Evolutionary conservation across 495 filamentous ascomycete genomes (phyloP).

Genomic region (Aspergillus egyptiacus): DNA sequence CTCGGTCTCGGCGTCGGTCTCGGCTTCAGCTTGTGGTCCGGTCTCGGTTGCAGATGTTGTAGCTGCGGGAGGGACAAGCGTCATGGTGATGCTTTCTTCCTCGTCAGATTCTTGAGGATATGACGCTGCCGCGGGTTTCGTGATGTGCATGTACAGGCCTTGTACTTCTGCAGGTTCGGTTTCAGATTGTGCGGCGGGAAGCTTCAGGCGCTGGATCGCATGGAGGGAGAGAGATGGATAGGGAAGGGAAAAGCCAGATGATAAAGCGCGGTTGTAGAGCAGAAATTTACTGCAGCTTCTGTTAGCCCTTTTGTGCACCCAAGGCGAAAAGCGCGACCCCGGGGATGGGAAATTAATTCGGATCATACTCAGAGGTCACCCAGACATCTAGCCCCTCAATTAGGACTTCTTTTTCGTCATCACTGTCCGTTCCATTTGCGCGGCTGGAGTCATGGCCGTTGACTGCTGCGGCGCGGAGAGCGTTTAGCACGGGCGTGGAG

Average conservation of each 20-base stretch:
- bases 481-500: constrained; percentile 24
- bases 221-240: constrained; percentile 87
- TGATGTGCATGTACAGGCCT: constrained; percentile 77
- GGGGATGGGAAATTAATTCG: neutral
- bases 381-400: constrained; percentile 61
- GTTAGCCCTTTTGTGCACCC: too few relatives aligned
- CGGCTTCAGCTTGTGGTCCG: constrained; percentile 15
- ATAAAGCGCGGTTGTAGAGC: constrained; percentile 57
- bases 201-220: constrained; percentile 63
- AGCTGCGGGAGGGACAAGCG: constrained; percentile 53
- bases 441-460: constrained; percentile 5
- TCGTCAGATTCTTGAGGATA: constrained; percentile 53
- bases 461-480: constrained; percentile 22
- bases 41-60: constrained; percentile 6
- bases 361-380: constrained; percentile 67
- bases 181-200: constrained; percentile 26
- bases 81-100: constrained; percentile 65
- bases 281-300: constrained; percentile 55
- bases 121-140: constrained; percentile 46
- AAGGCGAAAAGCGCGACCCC: too few relatives aligned
- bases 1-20: constrained; percentile 21
- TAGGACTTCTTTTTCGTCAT: constrained; percentile 38
- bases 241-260: constrained; percentile 67
- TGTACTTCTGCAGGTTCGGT: constrained; percentile 34
- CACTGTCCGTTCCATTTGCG: constrained; percentile 24